phyloP scores from a whole-genome alignment of 2,329 filamentous ascomycete species.

The Calonectria ilicicola region DNA sequence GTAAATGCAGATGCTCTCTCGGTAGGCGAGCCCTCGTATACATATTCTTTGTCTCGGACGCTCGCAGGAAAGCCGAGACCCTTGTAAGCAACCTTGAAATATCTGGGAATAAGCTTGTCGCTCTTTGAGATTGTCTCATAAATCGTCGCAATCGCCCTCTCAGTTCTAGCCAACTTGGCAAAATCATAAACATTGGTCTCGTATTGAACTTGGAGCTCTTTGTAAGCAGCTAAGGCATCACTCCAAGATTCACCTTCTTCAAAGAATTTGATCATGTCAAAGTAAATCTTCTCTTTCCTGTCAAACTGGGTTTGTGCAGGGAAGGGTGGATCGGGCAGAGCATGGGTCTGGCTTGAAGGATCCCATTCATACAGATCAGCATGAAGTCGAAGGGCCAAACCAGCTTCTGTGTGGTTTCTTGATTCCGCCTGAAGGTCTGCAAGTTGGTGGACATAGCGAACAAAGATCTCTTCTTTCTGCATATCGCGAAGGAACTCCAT shows the following conservation, averaged over 20 bases:
- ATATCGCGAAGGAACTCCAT: conserved; percentile 98
- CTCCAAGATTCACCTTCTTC: conserved; percentile 96
- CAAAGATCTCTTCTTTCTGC: conserved; percentile 97
- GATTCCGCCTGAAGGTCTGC: conserved; percentile 81
- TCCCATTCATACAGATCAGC: conserved; percentile 96
- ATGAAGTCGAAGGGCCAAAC: conserved; percentile 88
- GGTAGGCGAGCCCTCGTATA: conserved; percentile 84
- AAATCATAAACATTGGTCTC: conserved; percentile 92
- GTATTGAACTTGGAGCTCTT: conserved; percentile 92
- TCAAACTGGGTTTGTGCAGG: conserved; percentile 90
- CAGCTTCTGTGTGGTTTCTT: conserved; percentile 87
- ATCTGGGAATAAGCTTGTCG: conserved; percentile 82
- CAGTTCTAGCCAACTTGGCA: conserved; percentile 87
- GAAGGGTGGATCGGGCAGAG: conserved; percentile 80
- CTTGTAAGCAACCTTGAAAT: conserved; percentile 91
- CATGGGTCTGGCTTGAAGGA: conserved; percentile 72
- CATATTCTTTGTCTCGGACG: conserved; percentile 89
- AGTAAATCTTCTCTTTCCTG: conserved; percentile 91
- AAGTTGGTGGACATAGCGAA: conserved; percentile 94
- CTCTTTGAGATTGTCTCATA: conserved; percentile 90
- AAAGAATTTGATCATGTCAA: conserved; percentile 94
- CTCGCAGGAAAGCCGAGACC: conserved; percentile 87
- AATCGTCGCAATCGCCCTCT: conserved; percentile 91
- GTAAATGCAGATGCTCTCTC: conserved; percentile 87
- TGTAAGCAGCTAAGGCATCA: conserved; percentile 87